Conservation (phyloP, 73 alveolate genomes). For the Uronychia setigera region DNA sequence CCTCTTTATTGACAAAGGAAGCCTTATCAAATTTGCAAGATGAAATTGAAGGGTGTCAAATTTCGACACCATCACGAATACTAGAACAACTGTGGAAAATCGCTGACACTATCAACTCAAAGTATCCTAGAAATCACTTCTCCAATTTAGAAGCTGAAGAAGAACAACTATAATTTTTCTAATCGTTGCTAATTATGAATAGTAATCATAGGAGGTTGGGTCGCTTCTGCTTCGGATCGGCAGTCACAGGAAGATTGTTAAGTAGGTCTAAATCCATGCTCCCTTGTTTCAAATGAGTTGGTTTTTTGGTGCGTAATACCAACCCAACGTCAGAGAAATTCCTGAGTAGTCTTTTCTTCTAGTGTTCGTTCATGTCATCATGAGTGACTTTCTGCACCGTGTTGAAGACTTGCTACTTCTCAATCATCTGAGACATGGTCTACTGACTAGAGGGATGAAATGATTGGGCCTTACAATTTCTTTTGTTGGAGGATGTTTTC, state of each 20-base stretch:
- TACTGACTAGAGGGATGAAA: background rate
- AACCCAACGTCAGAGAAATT: background rate
- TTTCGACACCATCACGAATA: too few relatives aligned
- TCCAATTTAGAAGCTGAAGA: background rate
- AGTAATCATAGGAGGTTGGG: too few relatives aligned
- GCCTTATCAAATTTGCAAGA: too few relatives aligned
- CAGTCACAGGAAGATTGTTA: background rate
- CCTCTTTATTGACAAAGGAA: too few relatives aligned
- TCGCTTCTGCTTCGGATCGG: background rate
- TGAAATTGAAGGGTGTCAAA: too few relatives aligned
- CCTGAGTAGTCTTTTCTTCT: background rate
- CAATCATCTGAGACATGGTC: background rate
- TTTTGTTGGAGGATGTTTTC: background rate
- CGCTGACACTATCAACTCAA: too few relatives aligned
- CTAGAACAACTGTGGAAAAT: too few relatives aligned
- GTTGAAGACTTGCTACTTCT: background rate
- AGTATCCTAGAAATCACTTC: background rate
- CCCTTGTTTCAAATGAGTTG: too few relatives aligned
- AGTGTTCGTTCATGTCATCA: background rate
- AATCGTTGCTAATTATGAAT: too few relatives aligned
- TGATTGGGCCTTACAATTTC: background rate
- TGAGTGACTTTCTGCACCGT: constrained; percentile 1
- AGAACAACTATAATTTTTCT: background rate
- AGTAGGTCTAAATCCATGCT: background rate
- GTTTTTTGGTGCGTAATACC: background rate